A percentile compares a stretch with the other conserved stretches of the same genome.
These are phyloP conservation scores for Globisporangium middletonii DNA, from an alignment of 352 stramenopile species.

Conservation along the genomic window DNA sequence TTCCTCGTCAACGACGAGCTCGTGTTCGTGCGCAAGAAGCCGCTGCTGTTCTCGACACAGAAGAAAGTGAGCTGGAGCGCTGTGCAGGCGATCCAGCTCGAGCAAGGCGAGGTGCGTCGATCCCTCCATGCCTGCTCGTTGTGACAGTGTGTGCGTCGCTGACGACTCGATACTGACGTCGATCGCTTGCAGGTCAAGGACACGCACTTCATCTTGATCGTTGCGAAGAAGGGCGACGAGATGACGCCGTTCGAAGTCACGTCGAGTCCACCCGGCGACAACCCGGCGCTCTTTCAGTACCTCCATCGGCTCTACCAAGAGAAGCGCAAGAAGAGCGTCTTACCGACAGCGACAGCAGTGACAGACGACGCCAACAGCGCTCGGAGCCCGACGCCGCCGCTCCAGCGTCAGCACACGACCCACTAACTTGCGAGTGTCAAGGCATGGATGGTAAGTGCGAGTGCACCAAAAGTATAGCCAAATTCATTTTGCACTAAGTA, in stretches of 20 bases:
- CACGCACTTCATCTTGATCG: constrained; percentile 35
- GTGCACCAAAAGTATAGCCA: background rate
- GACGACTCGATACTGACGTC: too few relatives aligned
- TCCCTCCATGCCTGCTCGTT: background rate
- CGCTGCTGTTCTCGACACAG: constrained; percentile 25
- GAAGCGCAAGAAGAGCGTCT: constrained; percentile 15
- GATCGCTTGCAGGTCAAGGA: constrained; percentile 15
- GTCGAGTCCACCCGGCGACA: constrained; percentile 18
- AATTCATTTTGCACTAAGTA: background rate
- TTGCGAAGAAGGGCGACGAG: constrained; percentile 22
- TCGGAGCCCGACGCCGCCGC: background rate
- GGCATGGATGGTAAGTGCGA: too few relatives aligned
- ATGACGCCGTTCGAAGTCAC: constrained; percentile 28
- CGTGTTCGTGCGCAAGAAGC: constrained; percentile 28
- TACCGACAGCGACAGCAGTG: background rate
- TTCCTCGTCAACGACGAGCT: constrained; percentile 21
- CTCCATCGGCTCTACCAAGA: constrained; percentile 22
- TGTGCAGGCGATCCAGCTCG: constrained; percentile 32
- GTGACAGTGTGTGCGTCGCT: background rate
- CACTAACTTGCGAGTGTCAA: background rate
- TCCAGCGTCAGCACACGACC: constrained; percentile 8
- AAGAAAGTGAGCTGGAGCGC: constrained; percentile 21
- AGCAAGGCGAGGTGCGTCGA: constrained; percentile 13
- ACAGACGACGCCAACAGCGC: background rate
- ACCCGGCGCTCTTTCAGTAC: constrained; percentile 17